Percentiles rank a stretch among this genome's conserved stretches.
phyloP scores from a whole-genome alignment of 23 red algal species.

The Gracilaria domingensis region DNA sequence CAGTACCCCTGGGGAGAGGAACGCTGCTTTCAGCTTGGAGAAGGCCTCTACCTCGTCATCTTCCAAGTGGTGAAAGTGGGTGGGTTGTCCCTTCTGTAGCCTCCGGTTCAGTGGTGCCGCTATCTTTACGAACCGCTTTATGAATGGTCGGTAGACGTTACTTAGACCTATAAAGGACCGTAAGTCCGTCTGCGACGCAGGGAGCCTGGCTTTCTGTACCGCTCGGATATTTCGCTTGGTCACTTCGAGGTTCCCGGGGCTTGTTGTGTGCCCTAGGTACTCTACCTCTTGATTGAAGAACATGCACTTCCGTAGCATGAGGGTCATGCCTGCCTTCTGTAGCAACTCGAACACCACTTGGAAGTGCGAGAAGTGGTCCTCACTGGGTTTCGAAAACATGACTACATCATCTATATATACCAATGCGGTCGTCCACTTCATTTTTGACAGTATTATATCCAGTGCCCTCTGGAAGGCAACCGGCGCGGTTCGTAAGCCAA shows the following conservation, averaged over 20 bases:
- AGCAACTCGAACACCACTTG: neutral
- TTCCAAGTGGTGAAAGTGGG: neutral
- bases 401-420: too few relatives aligned
- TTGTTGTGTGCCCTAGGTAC: slow-evolving; percentile 17
- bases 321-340: neutral
- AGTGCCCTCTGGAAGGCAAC: too few relatives aligned
- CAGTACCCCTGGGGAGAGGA: neutral
- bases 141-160: too few relatives aligned
- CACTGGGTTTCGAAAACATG: neutral
- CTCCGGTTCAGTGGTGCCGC: neutral
- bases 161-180: slow-evolving; percentile 30
- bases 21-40: neutral
- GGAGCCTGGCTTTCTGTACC: neutral
- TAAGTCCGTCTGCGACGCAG: slow-evolving; percentile 6
- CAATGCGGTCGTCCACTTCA: too few relatives aligned
- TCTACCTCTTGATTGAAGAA: neutral
- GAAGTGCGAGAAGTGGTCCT: neutral
- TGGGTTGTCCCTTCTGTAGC: neutral
- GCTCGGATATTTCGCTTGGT: neutral
- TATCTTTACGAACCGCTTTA: neutral
- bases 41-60: slow-evolving; percentile 28
- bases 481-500: too few relatives aligned
- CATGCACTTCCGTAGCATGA: slow-evolving; percentile 22
- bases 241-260: neutral
- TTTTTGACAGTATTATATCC: too few relatives aligned